phyloP scores from a whole-genome alignment of 75 land plant species.

The Cryptomeria japonica region DNA sequence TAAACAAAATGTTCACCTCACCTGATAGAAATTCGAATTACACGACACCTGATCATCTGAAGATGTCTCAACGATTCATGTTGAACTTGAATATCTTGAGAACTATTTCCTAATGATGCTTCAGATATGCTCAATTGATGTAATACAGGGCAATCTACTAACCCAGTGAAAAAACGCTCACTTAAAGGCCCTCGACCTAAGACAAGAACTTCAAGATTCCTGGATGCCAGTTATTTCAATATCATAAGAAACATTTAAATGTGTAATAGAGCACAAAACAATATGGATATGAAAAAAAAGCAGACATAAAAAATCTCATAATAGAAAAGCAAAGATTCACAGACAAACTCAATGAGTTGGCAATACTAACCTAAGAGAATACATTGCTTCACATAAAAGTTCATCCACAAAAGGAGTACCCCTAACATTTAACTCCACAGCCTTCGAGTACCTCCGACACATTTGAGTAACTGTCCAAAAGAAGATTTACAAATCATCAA shows the following conservation, averaged over 20 bases:
- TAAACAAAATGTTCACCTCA: conserved; percentile 22
- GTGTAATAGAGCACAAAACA: not conserved
- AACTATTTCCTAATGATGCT: conserved; percentile 42
- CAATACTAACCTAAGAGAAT: not conserved
- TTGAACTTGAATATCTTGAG: conserved; percentile 69
- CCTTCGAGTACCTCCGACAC: conserved; percentile 7
- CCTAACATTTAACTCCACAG: not conserved
- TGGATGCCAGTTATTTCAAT: not conserved
- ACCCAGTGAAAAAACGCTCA: not conserved
- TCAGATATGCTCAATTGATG: conserved; percentile 4
- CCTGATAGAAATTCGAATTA: conserved; percentile 85
- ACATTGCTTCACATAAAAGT: conserved; percentile 1
- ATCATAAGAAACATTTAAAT: not conserved
- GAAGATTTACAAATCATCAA: not conserved
- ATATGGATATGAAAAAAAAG: not conserved
- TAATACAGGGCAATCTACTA: not conserved
- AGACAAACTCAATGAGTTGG: not conserved
- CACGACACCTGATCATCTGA: conserved; percentile 73
- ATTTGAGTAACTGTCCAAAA: not conserved
- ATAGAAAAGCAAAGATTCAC: not conserved
- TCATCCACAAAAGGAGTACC: conserved; percentile 1
- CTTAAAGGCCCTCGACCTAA: conserved; percentile 5
- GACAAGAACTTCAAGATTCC: not conserved
- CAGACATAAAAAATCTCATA: not conserved
- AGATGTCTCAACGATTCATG: conserved; percentile 68